phyloP scores from a whole-genome alignment of 2,329 filamentous ascomycete genomes.

The Pyricularia pennisetigena region DNA sequence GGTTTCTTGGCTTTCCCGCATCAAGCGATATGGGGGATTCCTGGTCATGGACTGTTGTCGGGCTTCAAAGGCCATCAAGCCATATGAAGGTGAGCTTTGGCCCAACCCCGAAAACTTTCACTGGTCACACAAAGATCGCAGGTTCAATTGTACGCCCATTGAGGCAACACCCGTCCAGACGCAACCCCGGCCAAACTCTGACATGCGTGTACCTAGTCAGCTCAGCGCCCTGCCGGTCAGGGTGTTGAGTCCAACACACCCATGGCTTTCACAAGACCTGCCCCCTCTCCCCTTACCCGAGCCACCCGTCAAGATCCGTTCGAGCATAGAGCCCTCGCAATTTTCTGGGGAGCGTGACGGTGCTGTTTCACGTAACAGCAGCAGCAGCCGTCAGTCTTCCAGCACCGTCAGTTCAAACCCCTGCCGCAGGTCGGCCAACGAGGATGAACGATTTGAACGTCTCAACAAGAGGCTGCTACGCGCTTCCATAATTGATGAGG shows the following conservation, averaged over 20 bases:
- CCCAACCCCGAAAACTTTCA: background rate
- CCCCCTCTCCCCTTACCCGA: background rate
- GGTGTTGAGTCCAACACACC: background rate
- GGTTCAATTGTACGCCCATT: background rate
- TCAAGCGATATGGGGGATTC: background rate
- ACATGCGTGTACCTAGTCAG: background rate
- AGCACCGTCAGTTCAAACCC: background rate
- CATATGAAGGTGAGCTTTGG: slow-evolving; percentile 1
- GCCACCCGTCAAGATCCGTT: background rate
- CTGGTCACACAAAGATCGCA: background rate
- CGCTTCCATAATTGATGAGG: slow-evolving; percentile 17
- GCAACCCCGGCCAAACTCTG: background rate
- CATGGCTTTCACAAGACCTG: background rate
- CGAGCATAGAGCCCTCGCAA: background rate
- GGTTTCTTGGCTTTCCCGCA: background rate
- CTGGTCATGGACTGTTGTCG: background rate
- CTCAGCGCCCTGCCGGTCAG: background rate
- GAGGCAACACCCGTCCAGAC: background rate
- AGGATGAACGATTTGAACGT: background rate
- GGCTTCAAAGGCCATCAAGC: background rate
- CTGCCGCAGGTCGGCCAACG: background rate
- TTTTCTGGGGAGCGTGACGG: background rate
- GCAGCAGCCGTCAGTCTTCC: background rate
- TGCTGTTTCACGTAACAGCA: background rate
- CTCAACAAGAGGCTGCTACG: background rate